These are phyloP conservation scores for Plantago lanceolata DNA, from an alignment of 305 asterid species.

Conservation along the genomic window DNA sequence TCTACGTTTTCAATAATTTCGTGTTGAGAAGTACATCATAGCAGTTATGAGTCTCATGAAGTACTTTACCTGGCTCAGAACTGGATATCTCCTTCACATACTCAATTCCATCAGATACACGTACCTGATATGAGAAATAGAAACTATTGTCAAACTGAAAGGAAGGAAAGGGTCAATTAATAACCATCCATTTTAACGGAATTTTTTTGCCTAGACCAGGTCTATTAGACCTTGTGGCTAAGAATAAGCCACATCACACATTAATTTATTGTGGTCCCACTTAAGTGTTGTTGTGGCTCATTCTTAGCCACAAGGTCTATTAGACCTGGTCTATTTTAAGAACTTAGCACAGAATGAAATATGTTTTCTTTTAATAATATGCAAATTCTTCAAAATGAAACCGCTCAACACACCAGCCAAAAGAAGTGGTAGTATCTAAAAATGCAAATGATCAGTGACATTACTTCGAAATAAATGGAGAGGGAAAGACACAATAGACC, in stretches of 20 bases:
- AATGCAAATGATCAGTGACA: neutral
- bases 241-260: too few relatives aligned
- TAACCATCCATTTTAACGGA: too few relatives aligned
- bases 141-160: too few relatives aligned
- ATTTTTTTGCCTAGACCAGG: too few relatives aligned
- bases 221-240: too few relatives aligned
- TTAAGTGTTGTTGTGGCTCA: too few relatives aligned
- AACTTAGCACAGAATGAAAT: too few relatives aligned
- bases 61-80: constrained; percentile 33
- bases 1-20: constrained; percentile 25
- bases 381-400: neutral
- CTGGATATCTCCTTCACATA: constrained; percentile 47
- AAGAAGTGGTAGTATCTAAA: neutral
- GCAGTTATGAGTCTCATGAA: too few relatives aligned
- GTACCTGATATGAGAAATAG: constrained; percentile 41
- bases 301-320: too few relatives aligned
- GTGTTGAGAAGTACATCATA: constrained; percentile 1
- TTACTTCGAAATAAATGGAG: neutral
- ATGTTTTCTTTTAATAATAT: neutral
- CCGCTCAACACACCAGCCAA: neutral
- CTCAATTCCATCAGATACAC: constrained; percentile 65
- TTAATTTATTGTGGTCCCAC: too few relatives aligned
- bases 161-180: neutral
- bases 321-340: neutral
- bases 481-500: neutral